A percentile compares a stretch with the other conserved stretches of the same genome.
Evolutionary conservation across 306 rosid genomes (phyloP).

Genomic region (Abrus precatorius): DNA sequence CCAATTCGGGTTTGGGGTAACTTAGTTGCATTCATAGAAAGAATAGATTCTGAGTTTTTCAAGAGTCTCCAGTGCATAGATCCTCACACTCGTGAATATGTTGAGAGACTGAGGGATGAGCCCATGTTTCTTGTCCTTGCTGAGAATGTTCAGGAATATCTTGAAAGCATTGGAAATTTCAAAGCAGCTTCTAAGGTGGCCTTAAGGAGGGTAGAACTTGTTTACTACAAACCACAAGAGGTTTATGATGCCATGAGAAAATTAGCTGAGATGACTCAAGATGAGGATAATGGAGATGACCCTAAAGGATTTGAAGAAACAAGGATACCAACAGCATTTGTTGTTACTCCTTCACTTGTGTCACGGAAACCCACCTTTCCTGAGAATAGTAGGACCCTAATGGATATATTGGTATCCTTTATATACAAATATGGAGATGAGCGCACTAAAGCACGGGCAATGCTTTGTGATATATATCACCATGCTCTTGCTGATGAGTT

Average conservation of each 20-base stretch:
- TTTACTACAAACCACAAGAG: constrained; percentile 93
- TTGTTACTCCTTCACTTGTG: constrained; percentile 79
- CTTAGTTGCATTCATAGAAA: constrained; percentile 87
- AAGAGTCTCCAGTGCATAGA: constrained; percentile 97
- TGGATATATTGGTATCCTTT: constrained; percentile 83
- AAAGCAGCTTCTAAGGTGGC: constrained; percentile 91
- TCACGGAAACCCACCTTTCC: constrained; percentile 88
- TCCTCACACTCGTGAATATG: constrained; percentile 97
- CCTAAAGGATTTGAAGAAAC: constrained; percentile 67
- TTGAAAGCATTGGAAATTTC: constrained; percentile 69
- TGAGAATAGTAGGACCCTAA: constrained; percentile 77
- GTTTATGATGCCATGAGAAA: constrained; percentile 96
- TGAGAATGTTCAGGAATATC: constrained; percentile 92
- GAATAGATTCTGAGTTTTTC: constrained; percentile 83
- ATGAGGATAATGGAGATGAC: constrained; percentile 63
- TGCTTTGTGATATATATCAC: constrained; percentile 98
- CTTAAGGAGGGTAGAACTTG: constrained; percentile 80
- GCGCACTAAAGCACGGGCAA: constrained; percentile 94
- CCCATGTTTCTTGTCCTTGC: constrained; percentile 88
- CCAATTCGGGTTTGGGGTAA: constrained; percentile 92
- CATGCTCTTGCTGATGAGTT: constrained; percentile 92
- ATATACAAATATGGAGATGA: constrained; percentile 92
- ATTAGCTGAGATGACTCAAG: constrained; percentile 75
- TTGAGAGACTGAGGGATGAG: constrained; percentile 92
- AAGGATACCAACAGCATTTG: constrained; percentile 75